Base-by-base conservation (phyloP, 192 early-diverging fungal genomes). In the Coemansia sp. region DNA sequence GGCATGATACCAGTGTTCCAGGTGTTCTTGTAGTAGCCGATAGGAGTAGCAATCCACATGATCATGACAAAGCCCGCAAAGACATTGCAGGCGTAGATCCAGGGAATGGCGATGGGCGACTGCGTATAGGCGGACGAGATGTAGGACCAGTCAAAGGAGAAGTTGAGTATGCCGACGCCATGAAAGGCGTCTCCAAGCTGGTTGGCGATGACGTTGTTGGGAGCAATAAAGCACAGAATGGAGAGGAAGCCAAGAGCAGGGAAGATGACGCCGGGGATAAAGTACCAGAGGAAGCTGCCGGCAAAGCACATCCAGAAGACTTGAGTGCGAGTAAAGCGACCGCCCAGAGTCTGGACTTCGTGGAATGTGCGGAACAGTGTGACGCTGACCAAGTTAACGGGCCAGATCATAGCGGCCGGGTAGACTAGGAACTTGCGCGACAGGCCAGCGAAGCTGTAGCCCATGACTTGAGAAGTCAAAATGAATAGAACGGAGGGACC, bases 341-440 rank as follows among this genome's bases (percentile, higher is more conserved):
- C 74, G 27, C 73, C 76, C 69, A 78, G 46, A 82, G 78, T 19
- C 66, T 88, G 85, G 61, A 63, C 34, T 50, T 90, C 87, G 72
- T 96, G 92, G 51, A 95, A 86, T 2, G 91, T 88, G 17, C 88
- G 87, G 77, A 94, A 93, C 25, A 95, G 76, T 11, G 92, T 88
- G 32, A 93, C 89, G 50, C 87, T 89, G 38, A 92, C 85, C 34
- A 98, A 85, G 34, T 86, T 90, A 3, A 86, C 66, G 3, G 95
- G 95, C 95, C 95, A 99, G 45, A 94, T 84, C 94, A 97, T 95
- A 8, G 88, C 82, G 2, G 91, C 81, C 31, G 94, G 94, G 57
- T 90, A 87, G 8, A 98, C 94, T n/a, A 98, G 80, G 75, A 89
- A 94, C 25, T 87, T 87, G 32, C 94, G 90, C 46, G 83, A 82